Evolutionary conservation across 164 flowering plant species (phyloP).

Genomic region (Annona cherimola): DNA sequence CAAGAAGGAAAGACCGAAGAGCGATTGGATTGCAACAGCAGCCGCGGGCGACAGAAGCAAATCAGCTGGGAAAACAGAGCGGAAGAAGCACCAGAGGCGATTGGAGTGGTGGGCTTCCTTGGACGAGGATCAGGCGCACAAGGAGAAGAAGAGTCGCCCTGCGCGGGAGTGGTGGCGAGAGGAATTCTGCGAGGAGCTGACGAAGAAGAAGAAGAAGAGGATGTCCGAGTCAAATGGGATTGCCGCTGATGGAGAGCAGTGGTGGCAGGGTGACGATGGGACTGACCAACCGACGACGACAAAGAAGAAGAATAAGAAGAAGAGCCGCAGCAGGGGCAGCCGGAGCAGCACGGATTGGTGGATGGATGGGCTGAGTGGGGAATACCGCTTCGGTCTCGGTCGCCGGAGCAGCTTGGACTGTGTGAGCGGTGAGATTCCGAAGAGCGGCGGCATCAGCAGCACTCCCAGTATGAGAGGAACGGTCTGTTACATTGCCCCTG

Average conservation of each 20-base stretch:
- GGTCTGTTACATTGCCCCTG: slow-evolving; percentile 93
- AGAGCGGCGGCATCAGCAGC: slow-evolving; percentile 85
- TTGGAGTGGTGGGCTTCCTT: slow-evolving; percentile 83
- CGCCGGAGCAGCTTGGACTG: slow-evolving; percentile 53
- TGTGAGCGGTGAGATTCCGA: slow-evolving; percentile 60
- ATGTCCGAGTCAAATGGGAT: background rate
- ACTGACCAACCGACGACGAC: slow-evolving; percentile 17
- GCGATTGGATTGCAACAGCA: slow-evolving; percentile 43
- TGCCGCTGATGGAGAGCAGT: slow-evolving; percentile 27
- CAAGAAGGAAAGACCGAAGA: slow-evolving; percentile 73
- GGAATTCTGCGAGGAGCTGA: slow-evolving; percentile 76
- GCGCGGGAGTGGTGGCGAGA: slow-evolving; percentile 96
- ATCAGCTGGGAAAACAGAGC: slow-evolving; percentile 20
- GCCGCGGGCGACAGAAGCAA: slow-evolving; percentile 14
- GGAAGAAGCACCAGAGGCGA: slow-evolving; percentile 41
- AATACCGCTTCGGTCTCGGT: slow-evolving; percentile 32
- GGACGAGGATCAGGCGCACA: slow-evolving; percentile 45
- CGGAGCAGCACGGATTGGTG: slow-evolving; percentile 79
- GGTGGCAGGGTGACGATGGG: slow-evolving; percentile 69
- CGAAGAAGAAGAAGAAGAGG: slow-evolving; percentile 37
- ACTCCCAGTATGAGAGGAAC: slow-evolving; percentile 99
- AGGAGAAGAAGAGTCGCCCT: slow-evolving; percentile 56
- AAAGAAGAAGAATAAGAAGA: slow-evolving; percentile 34
- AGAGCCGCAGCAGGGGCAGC: slow-evolving; percentile 44
- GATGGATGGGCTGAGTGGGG: slow-evolving; percentile 78